Base-by-base conservation (phyloP, 257 asterid genomes). In the Lavandula angustifolia region DNA sequence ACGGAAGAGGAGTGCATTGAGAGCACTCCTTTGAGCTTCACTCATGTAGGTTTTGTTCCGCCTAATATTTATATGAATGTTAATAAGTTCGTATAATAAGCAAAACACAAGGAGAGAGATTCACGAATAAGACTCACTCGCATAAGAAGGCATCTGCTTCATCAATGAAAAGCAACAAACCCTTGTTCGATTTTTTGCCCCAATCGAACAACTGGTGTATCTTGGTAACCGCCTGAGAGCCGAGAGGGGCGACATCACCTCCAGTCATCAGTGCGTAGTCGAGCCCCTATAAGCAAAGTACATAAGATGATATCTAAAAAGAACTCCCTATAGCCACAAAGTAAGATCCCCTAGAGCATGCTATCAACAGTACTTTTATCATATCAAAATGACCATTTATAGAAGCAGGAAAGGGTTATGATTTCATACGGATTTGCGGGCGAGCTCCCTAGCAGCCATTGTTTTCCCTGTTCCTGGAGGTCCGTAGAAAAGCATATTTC, bases 381-480 rank as follows among this genome's bases (percentile, higher is more conserved):
- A 41, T 31, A 37, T 44, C n/a, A 46, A 32, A 60, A 17, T 49
- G 38, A 51, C 50, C 43, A 71, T 7, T 56, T 52, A 41, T 22
- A 9, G 14, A 46, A 48, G 50, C 46, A 38, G 54, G 37, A 38
- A 62, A 29, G 69, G 66, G 60, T 46, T 29, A 49, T 4, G 54
- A 59, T 42, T 46, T 17, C 97, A 67, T 87, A 89, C 98, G 66
- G 95, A 92, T 84, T 79, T 89, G 34, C 72, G 92, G 44, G 98
- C 98, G 75, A 92, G 95, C 88, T 92, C 98, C 69, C 97, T 87
- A 44, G 97, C 98, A 74, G 89, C 97, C 96, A 92, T 89, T 46
- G 98, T 92, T 78, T 92, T 92, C 77, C 98, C 98, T 35, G 98
- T 89, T 69, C 98, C 98, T 32, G 97, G 98, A 57, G 97, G 96